phyloP scores from a whole-genome alignment of 2,329 filamentous ascomycete species.

The Colletotrichum limetticola region DNA sequence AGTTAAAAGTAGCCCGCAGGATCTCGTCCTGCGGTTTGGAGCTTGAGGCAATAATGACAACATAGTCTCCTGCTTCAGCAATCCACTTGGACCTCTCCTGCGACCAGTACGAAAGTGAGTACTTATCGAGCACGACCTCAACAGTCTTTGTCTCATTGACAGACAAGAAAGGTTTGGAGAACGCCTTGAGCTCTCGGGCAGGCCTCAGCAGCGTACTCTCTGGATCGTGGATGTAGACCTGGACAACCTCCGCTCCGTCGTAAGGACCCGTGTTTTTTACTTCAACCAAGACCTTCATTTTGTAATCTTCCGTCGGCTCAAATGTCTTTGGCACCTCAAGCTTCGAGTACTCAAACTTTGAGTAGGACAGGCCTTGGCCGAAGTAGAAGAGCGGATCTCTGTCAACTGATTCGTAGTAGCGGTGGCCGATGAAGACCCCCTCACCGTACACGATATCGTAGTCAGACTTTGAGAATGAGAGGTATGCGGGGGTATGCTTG shows the following conservation, averaged over 20 bases:
- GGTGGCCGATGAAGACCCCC: slow-evolving; percentile 83
- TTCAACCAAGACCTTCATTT: slow-evolving; percentile 45
- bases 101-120: slow-evolving; percentile 69
- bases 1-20: slow-evolving; percentile 4
- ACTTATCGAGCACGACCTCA: slow-evolving; percentile 54
- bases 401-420: slow-evolving; percentile 80
- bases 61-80: slow-evolving; percentile 72
- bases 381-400: slow-evolving; percentile 78
- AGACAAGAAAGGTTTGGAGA: slow-evolving; percentile 70
- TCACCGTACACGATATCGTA: slow-evolving; percentile 81
- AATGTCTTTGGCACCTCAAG: slow-evolving; percentile 55
- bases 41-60: slow-evolving; percentile 60
- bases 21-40: slow-evolving; percentile 30
- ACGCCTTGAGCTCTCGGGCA: slow-evolving; percentile 73
- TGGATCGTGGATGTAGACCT: slow-evolving; percentile 64
- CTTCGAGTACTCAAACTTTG: slow-evolving; percentile 69
- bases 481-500: slow-evolving; percentile 79
- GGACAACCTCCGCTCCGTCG: slow-evolving; percentile 52
- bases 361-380: slow-evolving; percentile 84
- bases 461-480: slow-evolving; percentile 79
- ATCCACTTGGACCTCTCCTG: slow-evolving; percentile 74
- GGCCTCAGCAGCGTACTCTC: slow-evolving; percentile 59
- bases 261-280: slow-evolving; percentile 27
- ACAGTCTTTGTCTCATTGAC: slow-evolving; percentile 68
- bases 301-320: slow-evolving; percentile 47